Conservation (phyloP, 257 asterid species). For the Penstemon eatonii region DNA sequence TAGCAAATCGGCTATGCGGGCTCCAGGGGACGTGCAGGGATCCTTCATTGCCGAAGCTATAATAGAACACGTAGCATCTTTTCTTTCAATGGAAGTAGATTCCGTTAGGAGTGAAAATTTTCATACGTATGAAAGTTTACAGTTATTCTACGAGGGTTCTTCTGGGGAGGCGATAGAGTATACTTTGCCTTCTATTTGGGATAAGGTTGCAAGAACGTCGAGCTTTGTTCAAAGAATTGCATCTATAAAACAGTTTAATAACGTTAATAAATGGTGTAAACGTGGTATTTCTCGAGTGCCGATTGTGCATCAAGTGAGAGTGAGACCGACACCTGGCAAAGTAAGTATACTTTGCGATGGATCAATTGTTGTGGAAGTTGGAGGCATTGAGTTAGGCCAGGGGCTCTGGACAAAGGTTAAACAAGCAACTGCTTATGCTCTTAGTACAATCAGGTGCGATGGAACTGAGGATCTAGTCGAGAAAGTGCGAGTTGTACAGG, state of each 20-base stretch:
- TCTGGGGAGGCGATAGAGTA: slow-evolving; percentile 47
- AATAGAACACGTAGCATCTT: slow-evolving; percentile 58
- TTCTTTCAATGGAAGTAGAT: slow-evolving; percentile 55
- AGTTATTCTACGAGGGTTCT: slow-evolving; percentile 39
- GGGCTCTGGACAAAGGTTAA: slow-evolving; percentile 82
- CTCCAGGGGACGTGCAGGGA: slow-evolving; percentile 78
- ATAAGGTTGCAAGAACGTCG: slow-evolving; percentile 50
- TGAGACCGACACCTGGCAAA: slow-evolving; percentile 58
- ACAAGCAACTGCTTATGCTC: slow-evolving; percentile 64
- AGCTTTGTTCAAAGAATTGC: slow-evolving; percentile 36
- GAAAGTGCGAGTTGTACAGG: slow-evolving; percentile 64
- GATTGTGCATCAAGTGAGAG: slow-evolving; percentile 34
- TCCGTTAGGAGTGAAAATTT: slow-evolving; percentile 46
- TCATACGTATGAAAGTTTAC: slow-evolving; percentile 59
- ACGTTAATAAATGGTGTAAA: slow-evolving; percentile 47
- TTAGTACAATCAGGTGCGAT: slow-evolving; percentile 49
- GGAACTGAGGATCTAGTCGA: slow-evolving; percentile 52
- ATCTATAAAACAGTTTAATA: slow-evolving; percentile 44
- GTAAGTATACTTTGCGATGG: slow-evolving; percentile 76
- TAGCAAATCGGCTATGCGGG: slow-evolving; percentile 76
- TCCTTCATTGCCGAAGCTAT: slow-evolving; percentile 71
- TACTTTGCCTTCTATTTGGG: slow-evolving; percentile 62
- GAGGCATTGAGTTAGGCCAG: slow-evolving; percentile 80
- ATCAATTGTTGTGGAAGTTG: slow-evolving; percentile 69
- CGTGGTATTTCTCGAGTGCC: slow-evolving; percentile 78